Evolutionary conservation across 202 grass and related monocot species (phyloP), one percentile per base, ranked within the genome.

Genomic region (Eragrostis tef): DNA sequence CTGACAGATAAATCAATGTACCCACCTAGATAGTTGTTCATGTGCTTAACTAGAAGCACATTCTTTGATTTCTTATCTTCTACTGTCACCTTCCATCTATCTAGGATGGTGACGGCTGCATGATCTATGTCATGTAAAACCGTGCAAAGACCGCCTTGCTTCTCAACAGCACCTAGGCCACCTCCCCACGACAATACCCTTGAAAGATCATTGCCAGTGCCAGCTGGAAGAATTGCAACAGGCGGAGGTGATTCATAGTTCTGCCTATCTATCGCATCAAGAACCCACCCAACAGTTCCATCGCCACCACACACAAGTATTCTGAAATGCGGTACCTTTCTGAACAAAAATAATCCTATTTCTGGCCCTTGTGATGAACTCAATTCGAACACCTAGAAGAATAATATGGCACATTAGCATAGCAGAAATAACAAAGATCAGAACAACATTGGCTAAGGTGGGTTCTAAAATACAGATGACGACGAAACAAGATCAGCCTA

Each of bases 141-240:
- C 39, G 79, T 84, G 61, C 59, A 86, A 8, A 93, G 76, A 42
- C 88, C 91, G 47, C 91, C 91, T 86, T 86, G 88, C 58, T 85
- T 90, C 83, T 93, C 79, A 43, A 90, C 81, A 81, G 83, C 53
- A 69, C 86, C 86, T 6, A 93, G 88, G 62, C 91, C 88, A 70
- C 88, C 91, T 59, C 91, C 88, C 91, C 91, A 93, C 14, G 88
- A 88, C 74, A 93, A 81, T 86, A 93, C 88, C 71, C 91, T 90
- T 78, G 91, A 81, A 88, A 93, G 91, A 88, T 93, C 91, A 84
- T 93, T 93, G 34, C 91, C 88, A 20, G 91, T 93, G 27, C 91
- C 91, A 88, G 88, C 88, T 86, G 91, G 91, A 93, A 93, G 85
- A 70, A 93, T 90, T 14, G 91, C 88, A 83, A 93, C 86, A 68